Conservation (phyloP, 805 yeast genomes). For the Kurtzmaniella cleridarum region DNA sequence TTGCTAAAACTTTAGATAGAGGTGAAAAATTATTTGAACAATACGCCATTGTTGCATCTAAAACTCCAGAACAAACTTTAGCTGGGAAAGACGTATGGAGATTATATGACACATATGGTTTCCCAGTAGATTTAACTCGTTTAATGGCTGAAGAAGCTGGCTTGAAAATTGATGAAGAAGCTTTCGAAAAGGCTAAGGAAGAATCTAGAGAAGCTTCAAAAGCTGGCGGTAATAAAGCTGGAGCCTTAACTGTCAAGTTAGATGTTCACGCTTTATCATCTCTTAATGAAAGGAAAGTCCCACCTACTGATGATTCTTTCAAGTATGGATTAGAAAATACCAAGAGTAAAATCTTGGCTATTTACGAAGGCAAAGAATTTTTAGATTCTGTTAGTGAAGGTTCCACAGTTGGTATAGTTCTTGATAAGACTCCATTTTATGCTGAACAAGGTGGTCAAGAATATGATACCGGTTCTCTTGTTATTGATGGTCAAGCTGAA, state of each 20-base stretch:
- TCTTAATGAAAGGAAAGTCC: constrained; percentile 54
- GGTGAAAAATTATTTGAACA: constrained; percentile 96
- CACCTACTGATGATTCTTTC: constrained; percentile 77
- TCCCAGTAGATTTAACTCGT: constrained; percentile 97
- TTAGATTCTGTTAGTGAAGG: constrained; percentile 36
- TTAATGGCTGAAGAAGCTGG: constrained; percentile 99
- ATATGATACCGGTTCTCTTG: constrained; percentile 88
- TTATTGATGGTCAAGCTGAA: constrained; percentile 81
- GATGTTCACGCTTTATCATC: constrained; percentile 87
- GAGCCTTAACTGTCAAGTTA: constrained; percentile 62
- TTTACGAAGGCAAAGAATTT: constrained; percentile 63
- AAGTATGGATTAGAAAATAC: constrained; percentile 74
- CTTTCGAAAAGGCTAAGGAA: constrained; percentile 83
- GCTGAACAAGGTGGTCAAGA: constrained; percentile 99
- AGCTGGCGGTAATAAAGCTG: constrained; percentile 63
- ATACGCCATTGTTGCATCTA: constrained; percentile 79
- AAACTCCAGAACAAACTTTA: constrained; percentile 67
- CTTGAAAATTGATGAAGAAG: constrained; percentile 84
- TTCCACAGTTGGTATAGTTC: constrained; percentile 67
- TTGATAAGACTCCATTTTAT: constrained; percentile 90
- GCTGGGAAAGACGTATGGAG: constrained; percentile 98
- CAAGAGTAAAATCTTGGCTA: constrained; percentile 62
- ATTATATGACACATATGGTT: constrained; percentile 95
- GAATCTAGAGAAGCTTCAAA: constrained; percentile 94
- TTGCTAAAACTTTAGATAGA: constrained; percentile 92